Evolutionary conservation across 2,329 filamentous ascomycete genomes (phyloP).

Genomic region (Neofusicoccum ribis): DNA sequence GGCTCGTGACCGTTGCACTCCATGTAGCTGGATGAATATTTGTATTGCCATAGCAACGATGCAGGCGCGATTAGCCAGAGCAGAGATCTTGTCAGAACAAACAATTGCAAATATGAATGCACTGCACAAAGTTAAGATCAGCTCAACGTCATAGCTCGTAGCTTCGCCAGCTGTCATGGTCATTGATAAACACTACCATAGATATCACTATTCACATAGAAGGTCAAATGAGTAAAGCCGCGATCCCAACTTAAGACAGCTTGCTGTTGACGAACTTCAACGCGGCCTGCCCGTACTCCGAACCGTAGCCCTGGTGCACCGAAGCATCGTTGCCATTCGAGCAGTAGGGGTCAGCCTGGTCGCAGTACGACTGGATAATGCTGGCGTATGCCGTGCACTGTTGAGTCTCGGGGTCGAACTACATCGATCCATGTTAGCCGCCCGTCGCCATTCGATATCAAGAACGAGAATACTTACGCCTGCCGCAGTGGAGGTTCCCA

Average conservation of each 20-base stretch:
- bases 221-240: too few species aligned
- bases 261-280: constrained; percentile 60
- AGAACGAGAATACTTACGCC: neutral
- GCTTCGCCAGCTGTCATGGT: too few species aligned
- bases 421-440: neutral
- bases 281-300: constrained; percentile 48
- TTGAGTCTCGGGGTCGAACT: neutral
- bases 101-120: too few species aligned
- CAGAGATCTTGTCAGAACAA: too few species aligned
- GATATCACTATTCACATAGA: too few species aligned
- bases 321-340: neutral
- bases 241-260: constrained; percentile 27
- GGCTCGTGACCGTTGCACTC: too few species aligned
- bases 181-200: too few species aligned
- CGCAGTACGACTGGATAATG: constrained; percentile 15
- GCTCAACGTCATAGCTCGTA: too few species aligned
- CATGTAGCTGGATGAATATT: too few species aligned
- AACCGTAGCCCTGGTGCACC: neutral
- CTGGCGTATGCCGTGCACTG: constrained; percentile 1
- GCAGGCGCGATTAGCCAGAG: too few species aligned
- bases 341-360: neutral
- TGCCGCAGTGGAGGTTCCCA: constrained; percentile 27
- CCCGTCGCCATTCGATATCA: neutral
- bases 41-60: too few species aligned
- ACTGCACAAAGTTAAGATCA: too few species aligned